phyloP scores from a whole-genome alignment of 768 basidiomycete genomes.

The Serendipita vermifera region DNA sequence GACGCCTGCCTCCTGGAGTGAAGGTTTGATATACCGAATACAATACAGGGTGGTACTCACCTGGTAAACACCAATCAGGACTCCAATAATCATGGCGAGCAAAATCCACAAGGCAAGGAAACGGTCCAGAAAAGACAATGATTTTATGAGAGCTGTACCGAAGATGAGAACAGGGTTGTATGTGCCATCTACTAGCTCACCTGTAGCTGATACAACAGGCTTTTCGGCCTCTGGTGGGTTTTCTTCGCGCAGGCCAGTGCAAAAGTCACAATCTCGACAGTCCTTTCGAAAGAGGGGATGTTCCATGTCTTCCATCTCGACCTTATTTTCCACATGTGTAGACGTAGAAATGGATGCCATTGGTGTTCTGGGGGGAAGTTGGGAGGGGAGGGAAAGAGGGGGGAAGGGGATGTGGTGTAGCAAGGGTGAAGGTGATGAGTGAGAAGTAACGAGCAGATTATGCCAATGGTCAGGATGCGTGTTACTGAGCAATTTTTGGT shows the following conservation, averaged over 20 bases:
- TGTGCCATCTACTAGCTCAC: neutral
- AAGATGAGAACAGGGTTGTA: neutral
- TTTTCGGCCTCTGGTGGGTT: neutral
- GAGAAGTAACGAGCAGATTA: too few species aligned
- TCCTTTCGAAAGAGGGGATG: neutral
- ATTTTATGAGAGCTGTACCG: constrained; percentile 15
- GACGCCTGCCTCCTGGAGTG: constrained; percentile 33
- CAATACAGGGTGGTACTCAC: too few species aligned
- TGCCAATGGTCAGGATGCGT: too few species aligned
- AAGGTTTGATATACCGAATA: constrained; percentile 11
- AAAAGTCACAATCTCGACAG: neutral
- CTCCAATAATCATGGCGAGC: constrained; percentile 59
- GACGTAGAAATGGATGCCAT: too few species aligned
- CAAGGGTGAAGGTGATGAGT: too few species aligned
- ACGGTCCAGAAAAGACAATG: constrained; percentile 42
- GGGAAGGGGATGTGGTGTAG: too few species aligned
- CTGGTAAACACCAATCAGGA: constrained; percentile 54
- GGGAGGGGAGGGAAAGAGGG: too few species aligned
- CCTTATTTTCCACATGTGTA: too few species aligned
- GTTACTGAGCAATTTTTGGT: too few species aligned
- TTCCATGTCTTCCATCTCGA: neutral
- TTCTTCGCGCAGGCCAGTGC: neutral
- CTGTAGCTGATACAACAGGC: neutral
- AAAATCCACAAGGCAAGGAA: constrained; percentile 55
- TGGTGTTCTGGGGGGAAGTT: too few species aligned